Conservation (phyloP, 768 basidiomycete species). For the Kwoniella newhampshirensis region DNA sequence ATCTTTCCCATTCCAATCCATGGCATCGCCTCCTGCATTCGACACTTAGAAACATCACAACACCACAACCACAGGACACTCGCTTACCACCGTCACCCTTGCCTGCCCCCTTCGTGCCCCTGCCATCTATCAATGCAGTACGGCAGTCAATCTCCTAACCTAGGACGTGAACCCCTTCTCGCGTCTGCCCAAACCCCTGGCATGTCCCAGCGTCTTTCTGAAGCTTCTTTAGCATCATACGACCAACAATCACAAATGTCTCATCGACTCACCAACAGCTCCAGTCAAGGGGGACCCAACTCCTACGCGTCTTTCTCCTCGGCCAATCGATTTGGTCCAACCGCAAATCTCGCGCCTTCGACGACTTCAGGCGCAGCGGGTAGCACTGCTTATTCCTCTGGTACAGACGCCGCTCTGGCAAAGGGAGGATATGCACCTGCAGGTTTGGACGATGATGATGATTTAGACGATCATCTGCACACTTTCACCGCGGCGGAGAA, state of each 20-base stretch:
- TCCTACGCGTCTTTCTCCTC: conserved; percentile 27
- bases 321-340: conserved; percentile 27
- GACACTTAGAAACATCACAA: no score
- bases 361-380: not conserved
- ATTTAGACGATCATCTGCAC: conserved; percentile 51
- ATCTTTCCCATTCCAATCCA: no score
- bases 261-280: conserved; percentile 12
- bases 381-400: not conserved
- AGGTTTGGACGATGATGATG: conserved; percentile 39
- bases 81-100: no score
- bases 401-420: conserved; percentile 1
- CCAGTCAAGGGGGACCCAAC: not conserved
- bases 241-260: conserved; percentile 27
- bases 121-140: conserved; percentile 27
- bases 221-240: conserved; percentile 33
- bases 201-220: conserved; percentile 39
- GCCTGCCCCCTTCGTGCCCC: no score
- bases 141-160: conserved; percentile 26
- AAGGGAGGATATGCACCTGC: conserved; percentile 9
- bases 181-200: conserved; percentile 35
- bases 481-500: conserved; percentile 43
- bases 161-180: conserved; percentile 35
- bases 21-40: no score
- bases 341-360: conserved; percentile 18
- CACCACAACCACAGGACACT: no score